Base-by-base conservation (phyloP, 2,329 filamentous ascomycete genomes). In the Fusarium odoratissimum region DNA sequence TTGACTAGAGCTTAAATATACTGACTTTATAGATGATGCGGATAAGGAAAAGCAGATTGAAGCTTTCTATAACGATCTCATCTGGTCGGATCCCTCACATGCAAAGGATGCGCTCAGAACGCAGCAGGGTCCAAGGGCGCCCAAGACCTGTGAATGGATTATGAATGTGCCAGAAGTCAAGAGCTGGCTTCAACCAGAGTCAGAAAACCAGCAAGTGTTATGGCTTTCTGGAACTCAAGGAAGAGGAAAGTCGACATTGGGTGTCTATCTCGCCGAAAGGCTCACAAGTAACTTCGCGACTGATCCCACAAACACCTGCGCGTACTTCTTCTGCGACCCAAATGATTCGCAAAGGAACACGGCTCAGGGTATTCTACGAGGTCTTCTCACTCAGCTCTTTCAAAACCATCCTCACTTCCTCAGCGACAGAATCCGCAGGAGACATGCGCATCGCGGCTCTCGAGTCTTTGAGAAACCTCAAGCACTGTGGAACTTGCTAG, bases 101-200 rank as follows among this genome's bases (percentile, higher is more conserved):
- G 48, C 42, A 37, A 70, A 70, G 44, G 60, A 70, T 70, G 66
- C 60, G 16, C 60, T 70, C 33, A 70, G 57, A 56, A 51, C 49
- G 7, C 44, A 71, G 35, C 67, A 67, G n/a, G 67, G 67, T 16
- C 55, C 67, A 31, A 41, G 60, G 14, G 67, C 60, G 6, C 60
- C 52, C 28, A 40, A 65, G 33, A 70, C 66, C 21, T 70, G 66
- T 38, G 66, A 70, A 70, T 70, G 66, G 66, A 66, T 70, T 21
- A 60, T 70, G 54, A 45, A 55, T 19, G 55, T n/a, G 2, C 44
- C 49, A 23, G 60, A 71, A 48, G 30, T 71, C 17, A 48, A 48
- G 41, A 61, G 37, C 42, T 71, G 55, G 60, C 25, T 67, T 41
- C 54, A 57, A 25, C 60, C 67, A 42, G 60, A 60, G 19, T 40